A percentile compares a stretch with the other conserved stretches of the same genome.
Evolutionary conservation across 2,329 filamentous ascomycete species (phyloP).

Genomic region (Ophiostoma pallidulum): DNA sequence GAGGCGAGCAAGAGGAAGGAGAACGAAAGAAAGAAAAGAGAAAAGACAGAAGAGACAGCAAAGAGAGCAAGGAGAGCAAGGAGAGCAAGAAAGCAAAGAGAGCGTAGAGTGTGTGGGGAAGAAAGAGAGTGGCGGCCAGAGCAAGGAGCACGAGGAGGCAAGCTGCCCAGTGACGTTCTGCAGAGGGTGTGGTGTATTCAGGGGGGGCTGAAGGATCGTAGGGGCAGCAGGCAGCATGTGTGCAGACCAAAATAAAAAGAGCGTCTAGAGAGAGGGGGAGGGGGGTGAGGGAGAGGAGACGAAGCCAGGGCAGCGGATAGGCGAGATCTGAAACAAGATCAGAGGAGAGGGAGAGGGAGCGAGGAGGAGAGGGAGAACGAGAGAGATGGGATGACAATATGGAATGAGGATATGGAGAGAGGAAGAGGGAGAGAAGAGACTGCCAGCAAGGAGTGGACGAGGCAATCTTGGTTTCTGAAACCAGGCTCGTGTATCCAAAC

Average conservation of each 20-base stretch:
- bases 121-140: slow-evolving; percentile 18
- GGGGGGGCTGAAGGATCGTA: too few species aligned
- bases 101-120: background rate
- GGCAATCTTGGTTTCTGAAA: slow-evolving; percentile 37
- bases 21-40: slow-evolving; percentile 20
- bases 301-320: background rate
- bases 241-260: too few species aligned
- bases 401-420: background rate
- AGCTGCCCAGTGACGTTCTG: too few species aligned
- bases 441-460: background rate
- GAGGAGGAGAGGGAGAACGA: background rate
- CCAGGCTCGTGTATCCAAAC: slow-evolving; percentile 41
- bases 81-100: background rate
- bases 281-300: background rate
- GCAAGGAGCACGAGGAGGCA: background rate
- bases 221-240: too few species aligned
- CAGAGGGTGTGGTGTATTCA: too few species aligned
- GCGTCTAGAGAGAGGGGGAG: background rate
- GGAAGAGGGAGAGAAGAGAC: background rate
- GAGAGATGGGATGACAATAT: background rate
- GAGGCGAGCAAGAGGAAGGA: slow-evolving; percentile 21
- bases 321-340: background rate
- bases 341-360: background rate
- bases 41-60: slow-evolving; percentile 4
- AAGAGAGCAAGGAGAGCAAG: background rate